Evolutionary conservation across 352 stramenopile genomes (phyloP).

Genomic region (Phytophthora cryptogea): DNA sequence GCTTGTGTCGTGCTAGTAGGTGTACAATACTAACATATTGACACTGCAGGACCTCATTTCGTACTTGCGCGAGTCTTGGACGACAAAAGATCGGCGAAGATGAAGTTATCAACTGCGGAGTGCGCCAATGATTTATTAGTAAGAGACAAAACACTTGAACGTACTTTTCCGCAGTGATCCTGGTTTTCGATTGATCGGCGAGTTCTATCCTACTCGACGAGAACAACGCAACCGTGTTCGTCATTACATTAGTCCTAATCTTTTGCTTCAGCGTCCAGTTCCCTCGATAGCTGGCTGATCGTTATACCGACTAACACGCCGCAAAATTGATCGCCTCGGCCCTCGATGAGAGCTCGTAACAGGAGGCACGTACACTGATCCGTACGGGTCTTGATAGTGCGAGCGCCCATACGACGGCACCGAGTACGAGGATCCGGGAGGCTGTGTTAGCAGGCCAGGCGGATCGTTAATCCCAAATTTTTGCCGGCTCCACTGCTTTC

Average conservation of each 20-base stretch:
- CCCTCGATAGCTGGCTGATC: conserved; percentile 39
- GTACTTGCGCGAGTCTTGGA: conserved; percentile 52
- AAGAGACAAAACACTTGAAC: conserved; percentile 5
- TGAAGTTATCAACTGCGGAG: conserved; percentile 7
- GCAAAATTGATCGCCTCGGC: conserved; percentile 47
- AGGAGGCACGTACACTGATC: conserved; percentile 19
- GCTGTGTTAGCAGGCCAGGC: conserved; percentile 20
- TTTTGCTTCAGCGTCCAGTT: conserved; percentile 9
- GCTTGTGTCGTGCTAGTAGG: too few species aligned
- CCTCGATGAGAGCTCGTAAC: conserved; percentile 24
- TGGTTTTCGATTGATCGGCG: not conserved
- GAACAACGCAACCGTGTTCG: not conserved
- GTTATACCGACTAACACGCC: conserved; percentile 60
- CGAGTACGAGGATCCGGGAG: conserved; percentile 18
- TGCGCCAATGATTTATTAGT: conserved; percentile 30
- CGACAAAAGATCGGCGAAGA: conserved; percentile 14
- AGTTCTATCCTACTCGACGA: conserved; percentile 3
- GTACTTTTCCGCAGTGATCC: conserved; percentile 1
- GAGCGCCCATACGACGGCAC: conserved; percentile 28
- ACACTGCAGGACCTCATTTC: conserved; percentile 51
- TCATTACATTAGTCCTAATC: not conserved
- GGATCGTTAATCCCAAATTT: conserved; percentile 51
- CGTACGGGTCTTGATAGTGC: conserved; percentile 26
- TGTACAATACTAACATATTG: not conserved
- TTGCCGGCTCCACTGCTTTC: conserved; percentile 55